These are phyloP conservation scores for Rubia peregrina DNA, from an alignment of 305 asterid genomes.

Conservation along the genomic window DNA sequence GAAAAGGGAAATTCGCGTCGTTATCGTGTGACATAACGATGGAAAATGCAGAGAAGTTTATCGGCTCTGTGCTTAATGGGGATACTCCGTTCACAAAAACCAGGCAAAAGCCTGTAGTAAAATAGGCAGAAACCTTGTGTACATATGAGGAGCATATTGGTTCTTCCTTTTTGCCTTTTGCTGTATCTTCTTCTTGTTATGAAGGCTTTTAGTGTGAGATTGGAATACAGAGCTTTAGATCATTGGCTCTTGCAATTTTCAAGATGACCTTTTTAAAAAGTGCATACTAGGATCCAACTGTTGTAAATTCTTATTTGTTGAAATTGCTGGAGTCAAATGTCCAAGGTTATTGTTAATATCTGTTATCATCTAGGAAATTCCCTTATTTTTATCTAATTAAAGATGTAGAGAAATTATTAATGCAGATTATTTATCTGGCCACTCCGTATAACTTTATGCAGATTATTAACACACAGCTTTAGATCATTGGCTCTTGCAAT, in stretches of 20 bases:
- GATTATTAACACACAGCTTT: too few species aligned
- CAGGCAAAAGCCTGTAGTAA: constrained; percentile 47
- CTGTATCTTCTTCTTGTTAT: background rate
- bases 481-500: too few species aligned
- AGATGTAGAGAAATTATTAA: too few species aligned
- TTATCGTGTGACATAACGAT: constrained; percentile 40
- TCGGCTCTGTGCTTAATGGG: constrained; percentile 67
- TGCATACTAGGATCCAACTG: background rate
- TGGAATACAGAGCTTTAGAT: background rate
- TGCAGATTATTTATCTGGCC: too few species aligned
- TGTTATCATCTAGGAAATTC: too few species aligned
- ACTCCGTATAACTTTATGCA: too few species aligned
- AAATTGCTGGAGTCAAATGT: background rate
- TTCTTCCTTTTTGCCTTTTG: background rate
- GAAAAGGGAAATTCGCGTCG: constrained; percentile 59
- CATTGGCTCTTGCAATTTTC: background rate
- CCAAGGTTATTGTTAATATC: too few species aligned
- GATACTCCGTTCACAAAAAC: constrained; percentile 64
- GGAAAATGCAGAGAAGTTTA: constrained; percentile 59
- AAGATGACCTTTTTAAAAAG: background rate
- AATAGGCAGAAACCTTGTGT: constrained; percentile 11
- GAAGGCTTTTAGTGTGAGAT: background rate
- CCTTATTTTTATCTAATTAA: too few species aligned
- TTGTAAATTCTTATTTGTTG: background rate
- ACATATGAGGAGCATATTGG: background rate